Evolutionary conservation across 805 yeast species (phyloP), one percentile per base, ranked within the genome.

Genomic region (Limtongia smithiae): DNA sequence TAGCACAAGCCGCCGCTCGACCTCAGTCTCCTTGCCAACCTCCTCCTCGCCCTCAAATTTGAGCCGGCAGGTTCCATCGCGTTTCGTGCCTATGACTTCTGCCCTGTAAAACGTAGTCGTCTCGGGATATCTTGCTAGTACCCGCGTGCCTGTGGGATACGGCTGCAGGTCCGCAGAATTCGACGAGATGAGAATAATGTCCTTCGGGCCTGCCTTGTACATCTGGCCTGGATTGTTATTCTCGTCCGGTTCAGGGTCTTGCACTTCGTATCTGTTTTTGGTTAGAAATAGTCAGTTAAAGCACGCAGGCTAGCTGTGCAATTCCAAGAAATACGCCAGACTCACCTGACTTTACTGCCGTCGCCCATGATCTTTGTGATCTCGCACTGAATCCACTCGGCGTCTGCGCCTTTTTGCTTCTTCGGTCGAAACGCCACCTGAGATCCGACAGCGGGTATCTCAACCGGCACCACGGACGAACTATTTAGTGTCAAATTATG

Each of bases 171-270:
- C 74, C 9, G 71, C 76, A 1, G 67, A 69, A 2, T 63, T 60
- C 1, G 82, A 76, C 0, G 94, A 87, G 37, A 93, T 83, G 33
- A 85, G 69, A 20, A 87, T 74, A 2, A 87, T 68, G 57, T 93
- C 97, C 62, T 83, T 83, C 75, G 85, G 80, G 18, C 78, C 82
- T 8, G 96, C 89, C 60, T 82, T 84, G 69, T 83, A 93, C 1
- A 85, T 73, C 60, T 83, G 91, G 2, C 96, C 96, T 3, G 90
- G 85, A 49, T 90, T 87, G 55, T 85, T 86, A 59, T 81, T 77
- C 61, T 91, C 97, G 62, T 93, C 98, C 0, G 98, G 97, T 62
- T 93, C 98, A 0, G 97, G 96, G 66, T 93, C 98, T 60, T 87
- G 80, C n/a, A 93, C 90, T 67, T 93, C 97, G 64, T 83, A 89